These are phyloP conservation scores for Metarhizium brunneum DNA, from an alignment of 2,329 filamentous ascomycete species.

Conservation along the genomic window DNA sequence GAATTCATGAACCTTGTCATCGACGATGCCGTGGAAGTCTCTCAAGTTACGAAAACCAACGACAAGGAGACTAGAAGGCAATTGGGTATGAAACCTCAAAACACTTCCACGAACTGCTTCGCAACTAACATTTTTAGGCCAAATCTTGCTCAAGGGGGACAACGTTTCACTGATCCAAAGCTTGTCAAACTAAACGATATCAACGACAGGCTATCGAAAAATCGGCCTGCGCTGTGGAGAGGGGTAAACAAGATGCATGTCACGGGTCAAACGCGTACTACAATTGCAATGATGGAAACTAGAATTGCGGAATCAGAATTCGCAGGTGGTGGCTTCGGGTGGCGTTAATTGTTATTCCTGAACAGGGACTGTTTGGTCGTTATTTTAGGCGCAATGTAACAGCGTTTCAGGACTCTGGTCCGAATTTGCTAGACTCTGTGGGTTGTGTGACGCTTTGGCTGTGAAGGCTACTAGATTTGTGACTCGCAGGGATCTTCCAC, in stretches of 20 bases:
- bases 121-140: conserved; percentile 44
- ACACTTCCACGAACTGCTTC: neutral
- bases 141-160: conserved; percentile 81
- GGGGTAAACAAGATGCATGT: neutral
- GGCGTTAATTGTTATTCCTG: conserved; percentile 4
- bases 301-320: neutral
- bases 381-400: neutral
- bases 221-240: no score
- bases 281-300: neutral
- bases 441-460: no score
- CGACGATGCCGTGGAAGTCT: conserved; percentile 91
- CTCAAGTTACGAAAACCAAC: conserved; percentile 71
- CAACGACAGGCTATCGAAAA: neutral
- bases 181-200: conserved; percentile 6
- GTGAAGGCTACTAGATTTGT: no score
- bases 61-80: conserved; percentile 66
- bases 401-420: neutral
- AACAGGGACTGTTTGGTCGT: neutral
- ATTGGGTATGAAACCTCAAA: conserved; percentile 50
- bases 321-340: neutral
- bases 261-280: neutral
- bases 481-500: no score
- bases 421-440: neutral
- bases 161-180: conserved; percentile 76
- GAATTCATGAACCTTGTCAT: conserved; percentile 99